A percentile compares a stretch with the other conserved stretches of the same genome.
These are phyloP conservation scores for Capsicum chinense DNA, from an alignment of 257 asterid species.

Conservation along the genomic window DNA sequence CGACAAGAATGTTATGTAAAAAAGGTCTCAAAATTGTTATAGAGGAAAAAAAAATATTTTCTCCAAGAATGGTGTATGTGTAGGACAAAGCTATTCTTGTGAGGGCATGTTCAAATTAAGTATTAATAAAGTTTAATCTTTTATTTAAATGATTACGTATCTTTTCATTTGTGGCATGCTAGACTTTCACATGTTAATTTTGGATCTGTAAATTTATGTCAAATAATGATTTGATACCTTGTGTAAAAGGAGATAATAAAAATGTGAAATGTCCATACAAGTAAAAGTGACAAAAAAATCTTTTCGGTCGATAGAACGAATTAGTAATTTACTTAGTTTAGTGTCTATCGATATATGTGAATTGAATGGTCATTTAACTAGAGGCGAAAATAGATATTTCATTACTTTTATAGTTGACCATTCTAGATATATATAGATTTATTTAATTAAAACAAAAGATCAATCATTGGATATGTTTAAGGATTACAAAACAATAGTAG, in stretches of 20 bases:
- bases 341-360: not conserved
- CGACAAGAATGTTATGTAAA: not conserved
- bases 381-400: no score
- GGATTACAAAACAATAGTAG: no score
- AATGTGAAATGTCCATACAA: slow-evolving; percentile 23
- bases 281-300: not conserved
- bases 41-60: not conserved
- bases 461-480: no score
- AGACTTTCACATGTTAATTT: not conserved
- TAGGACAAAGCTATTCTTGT: not conserved
- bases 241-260: no score
- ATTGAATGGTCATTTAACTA: no score
- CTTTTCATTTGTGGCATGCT: not conserved
- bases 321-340: not conserved
- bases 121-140: no score
- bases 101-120: no score
- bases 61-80: not conserved
- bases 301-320: not conserved
- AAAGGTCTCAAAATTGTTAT: not conserved
- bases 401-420: no score
- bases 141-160: not conserved
- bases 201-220: not conserved
- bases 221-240: not conserved
- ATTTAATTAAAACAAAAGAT: no score
- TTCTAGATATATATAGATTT: no score